These are phyloP conservation scores for Casuarina glauca DNA, from an alignment of 306 rosid genomes.

Conservation along the genomic window DNA sequence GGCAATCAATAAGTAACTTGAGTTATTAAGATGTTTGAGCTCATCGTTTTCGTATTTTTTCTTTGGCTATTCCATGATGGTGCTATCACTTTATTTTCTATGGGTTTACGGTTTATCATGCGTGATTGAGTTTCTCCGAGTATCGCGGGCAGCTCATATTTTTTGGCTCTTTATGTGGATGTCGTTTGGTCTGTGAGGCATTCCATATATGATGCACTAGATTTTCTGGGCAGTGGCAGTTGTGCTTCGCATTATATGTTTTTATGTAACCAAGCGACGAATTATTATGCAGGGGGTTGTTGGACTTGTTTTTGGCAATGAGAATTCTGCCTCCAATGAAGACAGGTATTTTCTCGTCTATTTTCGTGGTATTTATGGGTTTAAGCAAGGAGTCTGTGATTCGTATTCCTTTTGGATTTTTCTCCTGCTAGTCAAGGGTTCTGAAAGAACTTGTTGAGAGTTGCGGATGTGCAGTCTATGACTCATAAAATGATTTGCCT, in stretches of 20 bases:
- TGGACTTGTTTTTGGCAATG: slow-evolving; percentile 87
- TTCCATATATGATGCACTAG: slow-evolving; percentile 6
- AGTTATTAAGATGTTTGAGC: background rate
- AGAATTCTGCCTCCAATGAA: slow-evolving; percentile 70
- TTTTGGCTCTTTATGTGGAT: background rate
- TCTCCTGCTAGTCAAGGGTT: background rate
- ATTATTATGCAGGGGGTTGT: slow-evolving; percentile 68
- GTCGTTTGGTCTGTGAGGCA: slow-evolving; percentile 7
- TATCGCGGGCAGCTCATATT: background rate
- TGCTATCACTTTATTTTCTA: background rate
- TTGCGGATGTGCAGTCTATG: background rate
- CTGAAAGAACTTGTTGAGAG: slow-evolving; percentile 4
- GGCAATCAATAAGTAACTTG: background rate
- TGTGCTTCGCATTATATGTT: background rate
- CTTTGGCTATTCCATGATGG: background rate
- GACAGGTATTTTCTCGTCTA: slow-evolving; percentile 52
- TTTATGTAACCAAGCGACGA: background rate
- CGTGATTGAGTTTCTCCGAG: background rate
- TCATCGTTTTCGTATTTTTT: background rate
- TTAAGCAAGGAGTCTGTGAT: background rate
- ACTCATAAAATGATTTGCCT: background rate
- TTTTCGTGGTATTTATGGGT: slow-evolving; percentile 3
- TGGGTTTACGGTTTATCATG: background rate
- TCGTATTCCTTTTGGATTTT: background rate
- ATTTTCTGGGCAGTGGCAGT: background rate